Base-by-base conservation (phyloP, 2,329 filamentous ascomycete species). In the Botrytis aclada region DNA sequence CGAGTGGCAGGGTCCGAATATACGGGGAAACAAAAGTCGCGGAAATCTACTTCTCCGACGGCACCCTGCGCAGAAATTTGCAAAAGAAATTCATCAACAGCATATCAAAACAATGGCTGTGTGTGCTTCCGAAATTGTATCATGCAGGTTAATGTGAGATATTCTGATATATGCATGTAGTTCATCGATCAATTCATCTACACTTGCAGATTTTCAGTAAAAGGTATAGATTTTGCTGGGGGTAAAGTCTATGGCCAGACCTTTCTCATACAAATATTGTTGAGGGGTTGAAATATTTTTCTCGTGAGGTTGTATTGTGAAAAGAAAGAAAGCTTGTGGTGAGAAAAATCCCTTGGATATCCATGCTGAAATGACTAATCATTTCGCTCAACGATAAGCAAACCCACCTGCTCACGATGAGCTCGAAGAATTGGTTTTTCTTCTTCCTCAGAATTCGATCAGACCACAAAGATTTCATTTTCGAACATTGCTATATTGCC, bases 331-430 rank as follows among this genome's bases (percentile, higher is more conserved):
- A 37, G 32, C 29, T 51, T n/a, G 32, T 47, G 5, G 43, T 37
- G 51, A 56, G 51, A 22, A 14, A 4, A 41, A 56, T 4, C 34
- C 29, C 45, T 45, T 7, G 22, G 10, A 25, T 22, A 62, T 62
- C 41, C 62, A 39, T 29, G 45, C 25, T 20, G 14, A 51, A 51
- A 56, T 69, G 65, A 69, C 65, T 69, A 69, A 69, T 51, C 65
- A 41, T 18, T 29, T 8, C 8, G 14, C 47, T 7, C 43, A 29
- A 41, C 4, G 16, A 67, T 54, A 67, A 39, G 45, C 64, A 67
- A 54, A 66, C 25, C 20, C 37, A 66, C 39, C 45, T n/a, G 45
- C 64, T 39, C 43, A 25, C 20, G 22, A 45, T 45, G 43, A 45
- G n/a, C 64, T 66, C 34, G 25, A 67, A 39, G 25, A 22, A 20